phyloP scores from a whole-genome alignment of 75 land plant genomes.

The Sequoia sempervirens region DNA sequence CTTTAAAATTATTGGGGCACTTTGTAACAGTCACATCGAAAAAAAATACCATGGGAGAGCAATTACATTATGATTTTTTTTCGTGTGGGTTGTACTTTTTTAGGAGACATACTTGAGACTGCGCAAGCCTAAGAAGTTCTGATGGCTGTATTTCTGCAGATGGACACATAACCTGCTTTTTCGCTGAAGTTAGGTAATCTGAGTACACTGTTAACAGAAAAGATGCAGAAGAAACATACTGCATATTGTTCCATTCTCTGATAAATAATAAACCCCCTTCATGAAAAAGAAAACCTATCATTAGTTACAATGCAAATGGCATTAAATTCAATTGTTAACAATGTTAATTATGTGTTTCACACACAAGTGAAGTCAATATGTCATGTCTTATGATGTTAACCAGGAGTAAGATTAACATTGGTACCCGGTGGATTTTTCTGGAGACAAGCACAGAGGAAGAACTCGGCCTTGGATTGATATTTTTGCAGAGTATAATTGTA shows the following conservation, averaged over 20 bases:
- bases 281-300: neutral
- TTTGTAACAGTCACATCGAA: neutral
- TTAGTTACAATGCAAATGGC: neutral
- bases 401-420: constrained; percentile 58
- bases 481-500: constrained; percentile 23
- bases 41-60: neutral
- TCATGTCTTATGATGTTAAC: neutral
- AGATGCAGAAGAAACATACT: constrained; percentile 70
- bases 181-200: constrained; percentile 41
- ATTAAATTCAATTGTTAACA: neutral
- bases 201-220: constrained; percentile 70
- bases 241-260: constrained; percentile 91
- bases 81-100: neutral
- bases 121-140: constrained; percentile 30
- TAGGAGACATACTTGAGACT: constrained; percentile 26
- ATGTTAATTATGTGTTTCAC: neutral
- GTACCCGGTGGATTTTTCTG: constrained; percentile 32
- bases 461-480: constrained; percentile 47
- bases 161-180: constrained; percentile 17
- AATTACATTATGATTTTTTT: neutral
- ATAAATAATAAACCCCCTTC: constrained; percentile 69
- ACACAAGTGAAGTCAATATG: neutral
- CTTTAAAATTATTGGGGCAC: neutral
- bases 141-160: constrained; percentile 9
- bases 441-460: constrained; percentile 47